phyloP scores from a whole-genome alignment of 257 asterid species.

The Plantago major region DNA sequence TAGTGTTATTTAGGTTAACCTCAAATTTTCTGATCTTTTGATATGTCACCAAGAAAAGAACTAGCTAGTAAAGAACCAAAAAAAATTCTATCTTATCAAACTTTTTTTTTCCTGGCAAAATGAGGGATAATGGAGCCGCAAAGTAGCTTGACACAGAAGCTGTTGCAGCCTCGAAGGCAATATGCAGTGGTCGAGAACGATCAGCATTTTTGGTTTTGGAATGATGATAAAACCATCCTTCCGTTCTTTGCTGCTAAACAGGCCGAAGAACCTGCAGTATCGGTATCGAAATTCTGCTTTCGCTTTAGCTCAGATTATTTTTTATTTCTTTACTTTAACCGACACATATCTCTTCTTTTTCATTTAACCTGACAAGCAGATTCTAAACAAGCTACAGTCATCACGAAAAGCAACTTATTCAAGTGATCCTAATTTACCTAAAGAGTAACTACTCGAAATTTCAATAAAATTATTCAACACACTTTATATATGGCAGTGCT shows the following conservation, averaged over 20 bases:
- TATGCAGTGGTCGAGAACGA: slow-evolving; percentile 4
- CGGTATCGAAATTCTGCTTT: slow-evolving; percentile 28
- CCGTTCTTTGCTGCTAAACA: slow-evolving; percentile 45
- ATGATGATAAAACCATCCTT: slow-evolving; percentile 46
- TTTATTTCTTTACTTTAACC: neutral
- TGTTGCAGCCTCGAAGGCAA: slow-evolving; percentile 1
- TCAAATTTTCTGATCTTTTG: neutral
- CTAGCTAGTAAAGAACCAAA: slow-evolving; percentile 21
- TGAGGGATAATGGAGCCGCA: slow-evolving; percentile 25
- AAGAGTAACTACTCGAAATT: no score
- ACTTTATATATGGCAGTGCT: no score
- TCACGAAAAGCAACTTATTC: no score
- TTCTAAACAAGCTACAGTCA: no score
- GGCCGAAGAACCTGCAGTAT: slow-evolving; percentile 39
- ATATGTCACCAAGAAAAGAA: neutral
- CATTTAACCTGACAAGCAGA: no score
- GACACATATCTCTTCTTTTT: neutral
- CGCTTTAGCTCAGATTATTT: slow-evolving; percentile 6
- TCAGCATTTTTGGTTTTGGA: slow-evolving; percentile 37
- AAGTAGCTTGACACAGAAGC: slow-evolving; percentile 1
- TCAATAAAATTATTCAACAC: no score
- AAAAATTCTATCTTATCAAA: slow-evolving; percentile 18
- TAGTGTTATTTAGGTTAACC: no score
- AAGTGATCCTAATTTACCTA: no score
- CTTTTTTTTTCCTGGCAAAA: slow-evolving; percentile 7